A percentile compares a stretch with the other conserved stretches of the same genome.
Conservation (phyloP, 306 rosid genomes). For the Prunus kanzakura region DNA sequence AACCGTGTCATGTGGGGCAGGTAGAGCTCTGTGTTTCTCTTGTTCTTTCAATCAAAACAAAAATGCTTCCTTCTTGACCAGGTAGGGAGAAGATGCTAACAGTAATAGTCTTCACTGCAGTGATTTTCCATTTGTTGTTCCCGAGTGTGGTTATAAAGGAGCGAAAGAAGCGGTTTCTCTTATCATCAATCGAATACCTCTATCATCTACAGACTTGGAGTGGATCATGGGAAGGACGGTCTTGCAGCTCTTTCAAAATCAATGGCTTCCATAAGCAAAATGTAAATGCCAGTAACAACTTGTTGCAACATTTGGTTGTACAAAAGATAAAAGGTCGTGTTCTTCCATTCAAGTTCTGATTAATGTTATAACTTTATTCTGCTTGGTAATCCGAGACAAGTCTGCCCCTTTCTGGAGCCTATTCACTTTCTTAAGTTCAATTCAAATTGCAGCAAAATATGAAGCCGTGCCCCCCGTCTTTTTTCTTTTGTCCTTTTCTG, state of each 20-base stretch:
- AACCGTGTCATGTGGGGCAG: conserved; percentile 89
- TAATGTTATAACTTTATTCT: neutral
- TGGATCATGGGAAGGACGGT: conserved; percentile 77
- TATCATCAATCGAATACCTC: conserved; percentile 40
- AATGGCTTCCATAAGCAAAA: conserved; percentile 21
- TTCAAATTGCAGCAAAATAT: no score
- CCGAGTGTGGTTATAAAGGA: conserved; percentile 78
- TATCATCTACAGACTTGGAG: conserved; percentile 61
- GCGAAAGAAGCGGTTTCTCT: conserved; percentile 59
- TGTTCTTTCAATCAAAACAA: neutral
- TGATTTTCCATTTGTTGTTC: conserved; percentile 77
- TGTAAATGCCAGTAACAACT: neutral
- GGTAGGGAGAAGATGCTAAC: neutral
- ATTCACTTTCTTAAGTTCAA: no score
- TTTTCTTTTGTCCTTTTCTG: no score
- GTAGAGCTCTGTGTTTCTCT: conserved; percentile 24
- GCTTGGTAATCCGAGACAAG: no score
- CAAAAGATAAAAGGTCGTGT: neutral
- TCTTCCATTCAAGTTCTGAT: neutral
- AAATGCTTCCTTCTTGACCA: neutral
- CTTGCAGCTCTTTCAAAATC: conserved; percentile 49
- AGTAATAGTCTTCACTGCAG: conserved; percentile 34
- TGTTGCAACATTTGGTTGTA: neutral
- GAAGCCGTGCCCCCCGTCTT: no score
- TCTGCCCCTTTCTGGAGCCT: no score